A percentile compares a stretch with the other conserved stretches of the same genome.
Conservation (phyloP, 1,284 basidiomycete species). For the Microbotryomycetes sp. region DNA sequence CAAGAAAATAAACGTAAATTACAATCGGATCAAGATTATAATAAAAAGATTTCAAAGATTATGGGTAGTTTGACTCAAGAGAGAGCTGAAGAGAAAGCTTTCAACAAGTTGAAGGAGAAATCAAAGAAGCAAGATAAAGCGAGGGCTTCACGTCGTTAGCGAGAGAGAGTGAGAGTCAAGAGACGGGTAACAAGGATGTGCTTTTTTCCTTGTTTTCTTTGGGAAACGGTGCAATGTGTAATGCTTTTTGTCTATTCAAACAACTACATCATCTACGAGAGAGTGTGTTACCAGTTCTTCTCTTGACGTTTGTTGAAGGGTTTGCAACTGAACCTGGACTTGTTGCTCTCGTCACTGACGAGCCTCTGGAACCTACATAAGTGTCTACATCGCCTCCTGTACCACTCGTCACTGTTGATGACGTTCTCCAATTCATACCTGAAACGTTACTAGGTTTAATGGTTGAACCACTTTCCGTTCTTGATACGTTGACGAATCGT, state of each 20-base stretch:
- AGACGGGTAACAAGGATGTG: no score
- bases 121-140: constrained; percentile 71
- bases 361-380: not conserved
- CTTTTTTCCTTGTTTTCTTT: no score
- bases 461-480: not conserved
- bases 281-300: no score
- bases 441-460: not conserved
- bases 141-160: constrained; percentile 48
- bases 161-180: not conserved
- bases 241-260: no score
- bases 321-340: not conserved
- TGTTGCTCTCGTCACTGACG: not conserved
- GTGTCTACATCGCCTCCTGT: no score
- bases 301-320: not conserved
- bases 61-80: constrained; percentile 79
- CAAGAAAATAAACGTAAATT: constrained; percentile 77
- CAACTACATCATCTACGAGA: no score
- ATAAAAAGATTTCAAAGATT: constrained; percentile 55
- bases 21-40: constrained; percentile 68
- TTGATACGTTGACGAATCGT: not conserved
- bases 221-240: no score
- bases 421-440: not conserved
- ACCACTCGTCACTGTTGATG: no score
- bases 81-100: constrained; percentile 88
- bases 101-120: constrained; percentile 50